Conservation (phyloP, 768 basidiomycete genomes). For the Roridomyces roridus region DNA sequence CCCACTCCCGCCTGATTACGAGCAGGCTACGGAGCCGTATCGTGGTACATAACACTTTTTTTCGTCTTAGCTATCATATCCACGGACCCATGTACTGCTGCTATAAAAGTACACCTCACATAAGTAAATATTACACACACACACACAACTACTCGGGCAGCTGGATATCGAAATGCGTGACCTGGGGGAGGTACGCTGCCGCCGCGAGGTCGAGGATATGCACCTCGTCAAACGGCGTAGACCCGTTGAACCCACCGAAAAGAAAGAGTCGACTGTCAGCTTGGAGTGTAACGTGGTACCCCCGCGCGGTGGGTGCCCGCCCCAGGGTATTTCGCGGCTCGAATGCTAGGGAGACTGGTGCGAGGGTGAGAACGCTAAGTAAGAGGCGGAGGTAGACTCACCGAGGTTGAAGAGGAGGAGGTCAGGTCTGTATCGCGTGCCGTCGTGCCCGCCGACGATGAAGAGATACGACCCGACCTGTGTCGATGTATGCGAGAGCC, state of each 20-base stretch:
- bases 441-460: slow-evolving; percentile 89
- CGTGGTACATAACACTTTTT: not conserved
- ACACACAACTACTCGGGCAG: slow-evolving; percentile 16
- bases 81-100: no score
- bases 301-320: slow-evolving; percentile 72
- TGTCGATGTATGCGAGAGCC: slow-evolving; percentile 86
- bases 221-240: slow-evolving; percentile 84
- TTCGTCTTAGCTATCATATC: no score
- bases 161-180: slow-evolving; percentile 76
- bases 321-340: slow-evolving; percentile 76
- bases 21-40: slow-evolving; percentile 22
- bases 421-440: slow-evolving; percentile 72
- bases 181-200: slow-evolving; percentile 88
- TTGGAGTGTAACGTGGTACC: slow-evolving; percentile 84
- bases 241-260: slow-evolving; percentile 90
- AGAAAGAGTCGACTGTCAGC: slow-evolving; percentile 87
- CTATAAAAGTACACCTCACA: no score
- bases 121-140: slow-evolving; percentile 2
- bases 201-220: slow-evolving; percentile 86
- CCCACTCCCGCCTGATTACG: slow-evolving; percentile 21
- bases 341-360: slow-evolving; percentile 87
- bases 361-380: not conserved
- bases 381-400: slow-evolving; percentile 34
- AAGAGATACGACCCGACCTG: slow-evolving; percentile 94
- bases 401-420: slow-evolving; percentile 89